phyloP scores from a whole-genome alignment of 164 flowering plant species.

The Taxillus chinensis region DNA sequence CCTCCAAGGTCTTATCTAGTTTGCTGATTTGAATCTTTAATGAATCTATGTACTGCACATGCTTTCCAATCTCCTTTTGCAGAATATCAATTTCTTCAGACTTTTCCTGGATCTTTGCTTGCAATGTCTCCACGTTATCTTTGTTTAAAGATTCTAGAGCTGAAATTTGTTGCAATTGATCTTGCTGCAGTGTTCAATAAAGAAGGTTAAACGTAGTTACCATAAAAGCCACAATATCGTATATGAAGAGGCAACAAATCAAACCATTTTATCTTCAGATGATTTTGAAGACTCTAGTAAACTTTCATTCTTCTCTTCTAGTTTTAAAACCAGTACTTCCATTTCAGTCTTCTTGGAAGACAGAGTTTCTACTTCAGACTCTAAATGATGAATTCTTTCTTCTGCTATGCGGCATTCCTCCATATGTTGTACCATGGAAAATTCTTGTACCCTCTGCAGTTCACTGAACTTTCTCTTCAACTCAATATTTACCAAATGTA shows the following conservation, averaged over 20 bases:
- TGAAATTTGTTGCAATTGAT: conserved; percentile 41
- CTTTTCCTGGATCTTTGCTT: conserved; percentile 37
- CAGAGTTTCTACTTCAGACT: conserved; percentile 50
- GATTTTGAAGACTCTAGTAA: conserved; percentile 36
- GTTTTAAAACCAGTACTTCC: conserved; percentile 35
- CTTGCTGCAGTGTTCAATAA: conserved; percentile 50
- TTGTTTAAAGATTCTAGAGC: conserved; percentile 51
- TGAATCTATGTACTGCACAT: conserved; percentile 32
- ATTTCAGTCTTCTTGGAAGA: conserved; percentile 45
- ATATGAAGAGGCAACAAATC: conserved; percentile 6
- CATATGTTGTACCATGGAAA: conserved; percentile 53
- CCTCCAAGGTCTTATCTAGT: conserved; percentile 40
- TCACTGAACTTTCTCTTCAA: conserved; percentile 43
- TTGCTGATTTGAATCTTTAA: conserved; percentile 47
- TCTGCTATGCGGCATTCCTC: conserved; percentile 62
- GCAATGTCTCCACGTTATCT: conserved; percentile 40
- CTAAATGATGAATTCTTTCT: conserved; percentile 52
- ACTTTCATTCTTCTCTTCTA: conserved; percentile 41
- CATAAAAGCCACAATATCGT: background rate
- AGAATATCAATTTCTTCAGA: conserved; percentile 40
- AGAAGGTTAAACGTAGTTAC: conserved; percentile 10
- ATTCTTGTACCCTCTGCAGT: conserved; percentile 60
- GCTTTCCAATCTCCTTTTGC: conserved; percentile 36
- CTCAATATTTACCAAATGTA: conserved; percentile 35
- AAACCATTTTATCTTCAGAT: conserved; percentile 66